Base-by-base conservation (phyloP, 2,329 filamentous ascomycete genomes). In the Monascus ruber region DNA sequence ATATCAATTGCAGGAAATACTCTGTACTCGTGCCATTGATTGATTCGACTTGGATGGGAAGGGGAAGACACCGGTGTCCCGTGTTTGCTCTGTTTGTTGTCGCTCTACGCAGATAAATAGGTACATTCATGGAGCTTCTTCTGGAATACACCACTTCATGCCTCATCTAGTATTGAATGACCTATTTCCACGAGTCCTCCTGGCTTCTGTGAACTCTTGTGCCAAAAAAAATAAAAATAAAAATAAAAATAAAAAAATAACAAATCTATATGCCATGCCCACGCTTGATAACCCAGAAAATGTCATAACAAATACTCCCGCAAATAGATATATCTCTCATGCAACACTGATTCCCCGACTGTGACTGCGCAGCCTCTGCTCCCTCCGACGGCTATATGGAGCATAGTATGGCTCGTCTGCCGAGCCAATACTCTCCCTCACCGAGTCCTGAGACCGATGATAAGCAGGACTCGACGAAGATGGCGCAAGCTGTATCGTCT, bases 401-500 rank as follows among this genome's bases (percentile, higher is more conserved):
- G 58, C 55, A 39, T 53, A 64, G 37, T 58, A 64, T 28, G 62
- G 59, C 41, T 65, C 63, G 43, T 64, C 59, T 7, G 60, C 52
- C 2, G 58, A 62, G 4, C 61, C 61, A 37, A 63, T 57, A 41
- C 48, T 60, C 10, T 54, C 54, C 32, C 60, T 50, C 24, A 62
- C 49, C 1, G 58, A 44, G 37, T 63, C 60, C 42, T 60, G 56
- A 17, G 53, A 58, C n/a, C 48, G 55, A 43, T 59, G 58, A 48
- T 60, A 62, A 10, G 53, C 59, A 4, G 60, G 59, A 36, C 56
- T 60, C 5, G 53, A 54, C 28, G 61, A 58, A 5, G 55, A 51
- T 2, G 63, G 59, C 11, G 57, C 52, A 36, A 68, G 49, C 45
- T 69, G 66, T 44, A 65, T 56, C 24, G 59, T 54, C 46, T 64